These are phyloP conservation scores for Cyberlindnera bimundalis DNA, from an alignment of 805 yeast genomes.

Conservation along the genomic window DNA sequence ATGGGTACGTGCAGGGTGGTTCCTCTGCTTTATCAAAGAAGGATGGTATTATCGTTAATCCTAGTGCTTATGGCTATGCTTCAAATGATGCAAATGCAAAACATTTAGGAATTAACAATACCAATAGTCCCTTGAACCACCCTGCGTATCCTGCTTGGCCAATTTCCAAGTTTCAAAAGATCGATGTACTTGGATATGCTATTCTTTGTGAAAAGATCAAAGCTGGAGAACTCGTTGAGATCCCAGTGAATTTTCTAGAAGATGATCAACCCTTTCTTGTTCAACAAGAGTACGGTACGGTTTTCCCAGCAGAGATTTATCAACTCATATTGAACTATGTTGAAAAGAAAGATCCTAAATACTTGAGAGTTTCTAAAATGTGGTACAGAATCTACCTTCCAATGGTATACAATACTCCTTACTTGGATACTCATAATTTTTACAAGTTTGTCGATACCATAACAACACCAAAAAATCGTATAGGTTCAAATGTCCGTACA, in stretches of 20 bases:
- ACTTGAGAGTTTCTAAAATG: constrained; percentile 55
- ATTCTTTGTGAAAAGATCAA: constrained; percentile 27
- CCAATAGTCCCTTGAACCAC: background rate
- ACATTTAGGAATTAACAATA: background rate
- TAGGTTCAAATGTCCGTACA: constrained; percentile 56
- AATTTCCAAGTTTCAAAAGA: constrained; percentile 45
- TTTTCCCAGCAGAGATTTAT: constrained; percentile 29
- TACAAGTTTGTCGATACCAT: constrained; percentile 67
- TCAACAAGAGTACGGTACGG: constrained; percentile 12
- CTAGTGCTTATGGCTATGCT: constrained; percentile 9
- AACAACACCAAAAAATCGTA: constrained; percentile 43
- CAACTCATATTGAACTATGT: constrained; percentile 28
- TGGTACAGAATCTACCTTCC: constrained; percentile 65
- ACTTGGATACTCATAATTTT: constrained; percentile 64
- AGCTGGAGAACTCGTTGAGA: constrained; percentile 13
- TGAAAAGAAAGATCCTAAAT: constrained; percentile 41
- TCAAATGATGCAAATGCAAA: background rate
- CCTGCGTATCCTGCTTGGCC: constrained; percentile 38
- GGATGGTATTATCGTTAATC: constrained; percentile 1
- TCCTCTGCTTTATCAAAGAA: constrained; percentile 1
- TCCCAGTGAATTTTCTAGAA: constrained; percentile 10
- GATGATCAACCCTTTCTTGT: constrained; percentile 3
- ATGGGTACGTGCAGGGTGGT: constrained; percentile 16
- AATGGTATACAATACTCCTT: constrained; percentile 61
- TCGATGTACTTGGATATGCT: constrained; percentile 40